Conservation (phyloP, 2,329 filamentous ascomycete genomes). For the Pseudopithomyces maydicus region DNA sequence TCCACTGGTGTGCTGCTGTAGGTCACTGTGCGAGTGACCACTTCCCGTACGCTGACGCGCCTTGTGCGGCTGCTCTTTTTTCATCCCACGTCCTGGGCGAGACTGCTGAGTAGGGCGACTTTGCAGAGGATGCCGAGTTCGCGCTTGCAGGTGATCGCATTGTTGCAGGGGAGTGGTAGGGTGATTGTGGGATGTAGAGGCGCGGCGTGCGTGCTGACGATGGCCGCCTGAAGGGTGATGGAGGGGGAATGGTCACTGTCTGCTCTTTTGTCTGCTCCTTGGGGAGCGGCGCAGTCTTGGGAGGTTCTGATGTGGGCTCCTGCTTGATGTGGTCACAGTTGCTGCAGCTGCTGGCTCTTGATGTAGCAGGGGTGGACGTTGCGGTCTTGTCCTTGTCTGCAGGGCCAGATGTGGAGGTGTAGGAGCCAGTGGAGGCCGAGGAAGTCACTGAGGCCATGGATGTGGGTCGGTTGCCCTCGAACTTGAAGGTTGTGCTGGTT, state of each 20-base stretch:
- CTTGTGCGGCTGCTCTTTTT: conserved; percentile 66
- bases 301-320: conserved; percentile 26
- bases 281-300: conserved; percentile 41
- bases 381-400: conserved; percentile 37
- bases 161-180: conserved; percentile 63
- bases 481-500: conserved; percentile 58
- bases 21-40: conserved; percentile 92
- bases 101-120: conserved; percentile 76
- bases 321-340: conserved; percentile 40
- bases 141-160: conserved; percentile 72
- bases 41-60: conserved; percentile 76
- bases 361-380: conserved; percentile 36
- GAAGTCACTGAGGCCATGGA: conserved; percentile 43
- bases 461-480: conserved; percentile 48
- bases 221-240: conserved; percentile 67
- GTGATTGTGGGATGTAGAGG: conserved; percentile 79
- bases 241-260: conserved; percentile 64
- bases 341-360: conserved; percentile 46
- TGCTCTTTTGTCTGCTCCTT: conserved; percentile 43
- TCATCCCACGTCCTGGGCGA: conserved; percentile 84
- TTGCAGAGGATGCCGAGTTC: conserved; percentile 48
- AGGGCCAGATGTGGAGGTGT: conserved; percentile 41
- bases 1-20: conserved; percentile 67
- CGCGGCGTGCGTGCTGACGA: conserved; percentile 64
- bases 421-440: conserved; percentile 41